Percentiles rank a stretch among this genome's conserved stretches.
These are phyloP conservation scores for Pseudogymnoascus sp. DNA, from an alignment of 2,329 filamentous ascomycete species.

Conservation along the genomic window DNA sequence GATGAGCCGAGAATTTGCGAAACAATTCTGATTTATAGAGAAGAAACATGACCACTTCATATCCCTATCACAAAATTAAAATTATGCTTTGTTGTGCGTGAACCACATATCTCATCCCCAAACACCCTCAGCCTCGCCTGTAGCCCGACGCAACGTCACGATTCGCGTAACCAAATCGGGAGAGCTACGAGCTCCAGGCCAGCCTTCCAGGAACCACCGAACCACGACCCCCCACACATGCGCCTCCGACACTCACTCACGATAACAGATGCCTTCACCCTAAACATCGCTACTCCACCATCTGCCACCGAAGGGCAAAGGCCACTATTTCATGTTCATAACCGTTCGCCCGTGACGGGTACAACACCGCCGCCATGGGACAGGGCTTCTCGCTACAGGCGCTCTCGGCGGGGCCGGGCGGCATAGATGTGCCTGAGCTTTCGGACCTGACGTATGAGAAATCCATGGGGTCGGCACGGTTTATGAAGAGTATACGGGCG, in stretches of 20 bases:
- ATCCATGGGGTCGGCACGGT: slow-evolving; percentile 81
- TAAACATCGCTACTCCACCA: background rate
- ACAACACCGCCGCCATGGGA: slow-evolving; percentile 54
- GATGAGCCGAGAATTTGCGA: background rate
- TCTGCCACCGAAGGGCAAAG: background rate
- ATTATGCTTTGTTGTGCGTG: background rate
- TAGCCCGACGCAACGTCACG: slow-evolving; percentile 5
- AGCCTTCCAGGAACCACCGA: background rate
- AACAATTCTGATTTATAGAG: background rate
- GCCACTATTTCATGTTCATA: slow-evolving; percentile 17
- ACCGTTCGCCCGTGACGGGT: slow-evolving; percentile 22
- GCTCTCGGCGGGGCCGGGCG: slow-evolving; percentile 81
- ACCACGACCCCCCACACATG: background rate
- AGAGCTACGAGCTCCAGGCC: slow-evolving; percentile 2
- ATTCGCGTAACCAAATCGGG: slow-evolving; percentile 6
- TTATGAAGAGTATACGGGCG: slow-evolving; percentile 94
- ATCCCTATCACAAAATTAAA: background rate
- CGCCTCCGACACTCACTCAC: background rate
- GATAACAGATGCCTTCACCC: background rate
- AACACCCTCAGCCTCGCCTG: background rate
- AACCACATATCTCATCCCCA: background rate
- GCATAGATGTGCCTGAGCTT: slow-evolving; percentile 89
- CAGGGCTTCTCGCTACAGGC: slow-evolving; percentile 93
- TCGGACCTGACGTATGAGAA: slow-evolving; percentile 86
- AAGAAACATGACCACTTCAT: background rate